Evolutionary conservation across 2,329 filamentous ascomycete species (phyloP).

Genomic region (Aureobasidium musti): DNA sequence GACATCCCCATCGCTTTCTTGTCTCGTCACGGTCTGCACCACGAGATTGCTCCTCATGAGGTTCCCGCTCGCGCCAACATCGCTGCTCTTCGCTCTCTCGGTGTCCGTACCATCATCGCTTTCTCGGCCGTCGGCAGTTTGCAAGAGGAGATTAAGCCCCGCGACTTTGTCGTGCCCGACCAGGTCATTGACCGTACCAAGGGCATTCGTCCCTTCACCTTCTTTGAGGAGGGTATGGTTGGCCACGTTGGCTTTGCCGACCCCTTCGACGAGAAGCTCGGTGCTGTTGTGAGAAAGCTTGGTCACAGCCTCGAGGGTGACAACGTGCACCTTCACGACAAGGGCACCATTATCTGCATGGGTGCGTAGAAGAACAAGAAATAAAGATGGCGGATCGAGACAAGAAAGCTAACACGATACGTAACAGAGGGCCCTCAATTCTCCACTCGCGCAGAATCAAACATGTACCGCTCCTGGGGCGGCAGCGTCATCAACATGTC

Average conservation of each 20-base stretch:
- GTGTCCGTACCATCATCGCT: conserved; percentile 86
- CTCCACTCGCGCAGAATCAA: conserved; percentile 90
- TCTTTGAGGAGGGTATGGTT: conserved; percentile 90
- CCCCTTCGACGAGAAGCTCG: conserved; percentile 81
- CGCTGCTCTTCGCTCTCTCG: conserved; percentile 87
- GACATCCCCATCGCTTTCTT: conserved; percentile 79
- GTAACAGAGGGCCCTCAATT: conserved; percentile 94
- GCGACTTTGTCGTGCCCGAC: conserved; percentile 95
- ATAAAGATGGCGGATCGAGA: not conserved
- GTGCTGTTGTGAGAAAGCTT: conserved; percentile 74
- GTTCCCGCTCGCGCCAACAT: conserved; percentile 96
- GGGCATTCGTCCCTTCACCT: conserved; percentile 90
- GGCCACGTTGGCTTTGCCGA: conserved; percentile 95
- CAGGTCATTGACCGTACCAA: conserved; percentile 98
- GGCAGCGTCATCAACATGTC: conserved; percentile 99
- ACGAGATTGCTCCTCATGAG: conserved; percentile 90
- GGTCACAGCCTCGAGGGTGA: conserved; percentile 78
- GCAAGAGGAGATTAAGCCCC: conserved; percentile 87
- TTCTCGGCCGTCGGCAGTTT: conserved; percentile 94
- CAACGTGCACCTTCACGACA: conserved; percentile 79
- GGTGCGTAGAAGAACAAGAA: conserved; percentile 54
- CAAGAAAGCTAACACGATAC: not conserved
- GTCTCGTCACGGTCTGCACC: conserved; percentile 84
- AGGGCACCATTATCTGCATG: conserved; percentile 89
- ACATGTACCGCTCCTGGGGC: conserved; percentile 93